Evolutionary conservation across 83 land plant species (phyloP).

Genomic region (Thuja plicata): DNA sequence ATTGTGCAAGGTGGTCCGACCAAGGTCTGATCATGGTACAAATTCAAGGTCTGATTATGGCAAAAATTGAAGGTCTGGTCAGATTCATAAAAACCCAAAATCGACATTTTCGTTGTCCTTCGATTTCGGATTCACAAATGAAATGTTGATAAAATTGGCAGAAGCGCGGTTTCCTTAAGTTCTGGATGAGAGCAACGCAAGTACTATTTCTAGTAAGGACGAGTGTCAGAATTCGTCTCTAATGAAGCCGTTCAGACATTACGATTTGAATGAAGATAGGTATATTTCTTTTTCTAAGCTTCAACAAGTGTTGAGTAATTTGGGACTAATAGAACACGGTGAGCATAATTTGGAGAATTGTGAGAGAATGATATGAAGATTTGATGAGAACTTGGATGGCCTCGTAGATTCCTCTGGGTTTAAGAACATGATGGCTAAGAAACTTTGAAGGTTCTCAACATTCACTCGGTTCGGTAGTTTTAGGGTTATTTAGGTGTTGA

Average conservation of each 20-base stretch:
- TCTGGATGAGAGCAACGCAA: too few relatives aligned
- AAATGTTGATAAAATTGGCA: too few relatives aligned
- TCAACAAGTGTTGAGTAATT: constrained; percentile 27
- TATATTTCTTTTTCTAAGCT: constrained; percentile 48
- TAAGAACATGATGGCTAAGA: constrained; percentile 41
- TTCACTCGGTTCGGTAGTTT: too few relatives aligned
- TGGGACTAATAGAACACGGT: constrained; percentile 34
- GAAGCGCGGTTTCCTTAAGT: too few relatives aligned
- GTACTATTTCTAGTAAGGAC: too few relatives aligned
- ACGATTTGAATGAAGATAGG: background rate
- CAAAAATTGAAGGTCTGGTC: too few relatives aligned
- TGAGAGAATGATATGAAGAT: constrained; percentile 30
- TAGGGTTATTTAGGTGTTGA: too few relatives aligned
- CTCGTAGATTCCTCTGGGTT: constrained; percentile 45
- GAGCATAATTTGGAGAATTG: constrained; percentile 2
- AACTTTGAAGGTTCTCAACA: too few relatives aligned
- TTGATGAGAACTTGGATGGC: constrained; percentile 43
- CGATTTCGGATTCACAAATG: too few relatives aligned
- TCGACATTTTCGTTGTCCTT: too few relatives aligned
- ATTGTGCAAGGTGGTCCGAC: background rate
- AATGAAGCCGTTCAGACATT: background rate
- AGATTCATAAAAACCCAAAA: too few relatives aligned
- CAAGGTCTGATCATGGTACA: background rate
- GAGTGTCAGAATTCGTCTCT: background rate
- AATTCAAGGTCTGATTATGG: background rate